These are phyloP conservation scores for Cyberlindnera xishuangbannaensis DNA, from an alignment of 805 yeast genomes.

Conservation along the genomic window DNA sequence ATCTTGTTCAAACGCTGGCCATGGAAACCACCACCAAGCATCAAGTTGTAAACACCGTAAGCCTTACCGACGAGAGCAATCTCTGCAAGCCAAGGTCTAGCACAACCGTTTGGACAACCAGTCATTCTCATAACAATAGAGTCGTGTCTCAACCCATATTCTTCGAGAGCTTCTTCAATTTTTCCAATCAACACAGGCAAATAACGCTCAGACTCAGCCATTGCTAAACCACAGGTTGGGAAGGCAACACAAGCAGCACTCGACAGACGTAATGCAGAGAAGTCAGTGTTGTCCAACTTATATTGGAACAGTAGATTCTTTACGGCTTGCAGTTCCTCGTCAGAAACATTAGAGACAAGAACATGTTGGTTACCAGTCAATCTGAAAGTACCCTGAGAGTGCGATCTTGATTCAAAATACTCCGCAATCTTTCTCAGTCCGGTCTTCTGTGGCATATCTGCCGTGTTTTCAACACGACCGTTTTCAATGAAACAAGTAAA, in stretches of 20 bases:
- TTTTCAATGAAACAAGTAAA: slow-evolving; percentile 93
- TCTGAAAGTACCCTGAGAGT: slow-evolving; percentile 78
- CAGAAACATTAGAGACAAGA: slow-evolving; percentile 65
- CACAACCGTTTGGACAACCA: slow-evolving; percentile 98
- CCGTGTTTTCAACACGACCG: slow-evolving; percentile 92
- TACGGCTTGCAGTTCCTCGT: slow-evolving; percentile 56
- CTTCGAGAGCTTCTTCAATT: slow-evolving; percentile 83
- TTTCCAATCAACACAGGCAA: slow-evolving; percentile 78
- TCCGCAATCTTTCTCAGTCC: slow-evolving; percentile 80
- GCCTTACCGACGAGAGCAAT: slow-evolving; percentile 95
- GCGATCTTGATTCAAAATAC: slow-evolving; percentile 42
- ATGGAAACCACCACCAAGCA: slow-evolving; percentile 94
- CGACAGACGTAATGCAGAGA: slow-evolving; percentile 79
- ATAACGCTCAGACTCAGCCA: slow-evolving; percentile 94
- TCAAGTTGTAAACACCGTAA: slow-evolving; percentile 82
- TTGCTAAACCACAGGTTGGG: slow-evolving; percentile 98
- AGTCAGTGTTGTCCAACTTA: slow-evolving; percentile 77
- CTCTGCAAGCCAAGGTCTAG: slow-evolving; percentile 97
- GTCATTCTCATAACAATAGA: slow-evolving; percentile 97
- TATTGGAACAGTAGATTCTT: slow-evolving; percentile 63
- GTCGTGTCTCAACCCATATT: slow-evolving; percentile 89
- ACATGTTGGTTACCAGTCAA: slow-evolving; percentile 95
- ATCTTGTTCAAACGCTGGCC: slow-evolving; percentile 92
- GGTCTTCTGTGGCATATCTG: slow-evolving; percentile 82
- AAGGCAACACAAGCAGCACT: slow-evolving; percentile 97